phyloP scores from a whole-genome alignment of 1,284 basidiomycete species.

The Rhodotorula sp. region DNA sequence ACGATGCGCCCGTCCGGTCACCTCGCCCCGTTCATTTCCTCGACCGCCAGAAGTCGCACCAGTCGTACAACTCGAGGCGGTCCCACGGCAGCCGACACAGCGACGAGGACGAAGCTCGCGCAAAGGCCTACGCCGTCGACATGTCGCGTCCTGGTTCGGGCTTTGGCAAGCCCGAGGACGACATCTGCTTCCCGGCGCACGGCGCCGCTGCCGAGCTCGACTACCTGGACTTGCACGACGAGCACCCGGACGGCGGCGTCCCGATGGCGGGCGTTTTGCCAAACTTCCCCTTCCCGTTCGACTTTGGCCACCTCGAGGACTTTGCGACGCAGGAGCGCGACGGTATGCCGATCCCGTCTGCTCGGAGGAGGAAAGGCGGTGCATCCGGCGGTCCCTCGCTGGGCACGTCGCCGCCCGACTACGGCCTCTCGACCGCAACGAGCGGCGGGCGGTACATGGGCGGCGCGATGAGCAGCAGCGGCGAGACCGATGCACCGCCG shows the following conservation, averaged over 20 bases:
- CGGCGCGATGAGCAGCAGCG: conserved; percentile 48
- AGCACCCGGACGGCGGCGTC: conserved; percentile 15
- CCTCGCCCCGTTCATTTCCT: conserved; percentile 32
- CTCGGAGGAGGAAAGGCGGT: conserved; percentile 19
- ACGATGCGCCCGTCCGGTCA: conserved; percentile 6
- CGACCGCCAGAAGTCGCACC: conserved; percentile 31
- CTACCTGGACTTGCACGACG: conserved; percentile 21
- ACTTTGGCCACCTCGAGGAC: conserved; percentile 76
- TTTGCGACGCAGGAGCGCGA: conserved; percentile 73
- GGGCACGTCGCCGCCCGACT: conserved; percentile 28
- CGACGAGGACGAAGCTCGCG: conserved; percentile 4
- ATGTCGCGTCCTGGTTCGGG: conserved; percentile 31
- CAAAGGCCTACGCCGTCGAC: conserved; percentile 15
- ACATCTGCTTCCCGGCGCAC: conserved; percentile 42
- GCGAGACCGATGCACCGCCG: conserved; percentile 30
- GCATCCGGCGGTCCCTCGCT: neutral
- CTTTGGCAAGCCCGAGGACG: conserved; percentile 40
- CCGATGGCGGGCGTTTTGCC: conserved; percentile 45
- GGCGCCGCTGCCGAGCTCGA: conserved; percentile 38
- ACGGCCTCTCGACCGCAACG: conserved; percentile 32
- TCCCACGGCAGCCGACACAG: conserved; percentile 9
- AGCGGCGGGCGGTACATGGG: conserved; percentile 13
- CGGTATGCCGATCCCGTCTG: conserved; percentile 55
- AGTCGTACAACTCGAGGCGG: conserved; percentile 20
- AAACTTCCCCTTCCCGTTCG: conserved; percentile 57